Evolutionary conservation across 164 flowering plant species (phyloP).

Genomic region (Malania oleifera): DNA sequence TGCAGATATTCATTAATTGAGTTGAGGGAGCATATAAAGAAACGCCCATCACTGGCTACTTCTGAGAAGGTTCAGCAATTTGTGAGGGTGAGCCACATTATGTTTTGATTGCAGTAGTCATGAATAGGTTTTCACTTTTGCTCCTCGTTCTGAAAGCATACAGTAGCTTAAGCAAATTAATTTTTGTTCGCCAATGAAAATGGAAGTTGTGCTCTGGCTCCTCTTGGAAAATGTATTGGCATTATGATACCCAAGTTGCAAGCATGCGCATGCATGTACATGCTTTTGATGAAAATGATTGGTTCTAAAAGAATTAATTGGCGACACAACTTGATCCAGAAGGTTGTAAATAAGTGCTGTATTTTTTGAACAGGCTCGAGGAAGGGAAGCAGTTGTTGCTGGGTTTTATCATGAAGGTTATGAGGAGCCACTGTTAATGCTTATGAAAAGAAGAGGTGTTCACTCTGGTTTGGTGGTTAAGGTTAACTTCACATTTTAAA

Average conservation of each 20-base stretch:
- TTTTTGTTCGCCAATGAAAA: background rate
- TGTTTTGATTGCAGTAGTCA: background rate
- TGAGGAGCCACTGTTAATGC: slow-evolving; percentile 85
- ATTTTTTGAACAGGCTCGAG: slow-evolving; percentile 53
- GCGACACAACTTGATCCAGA: background rate
- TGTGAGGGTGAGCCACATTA: slow-evolving; percentile 58
- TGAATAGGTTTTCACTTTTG: background rate
- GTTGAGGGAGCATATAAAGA: slow-evolving; percentile 95
- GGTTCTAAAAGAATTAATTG: background rate
- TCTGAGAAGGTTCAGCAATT: slow-evolving; percentile 95
- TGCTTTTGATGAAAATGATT: background rate
- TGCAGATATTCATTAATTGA: slow-evolving; percentile 76
- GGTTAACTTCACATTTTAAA: slow-evolving; percentile 33
- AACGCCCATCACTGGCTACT: slow-evolving; percentile 94
- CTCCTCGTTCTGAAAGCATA: background rate
- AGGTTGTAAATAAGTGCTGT: background rate
- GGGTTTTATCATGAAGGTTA: slow-evolving; percentile 97
- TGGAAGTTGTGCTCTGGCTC: background rate
- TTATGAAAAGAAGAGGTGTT: slow-evolving; percentile 97
- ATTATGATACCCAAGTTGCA: background rate
- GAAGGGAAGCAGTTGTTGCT: slow-evolving; percentile 84
- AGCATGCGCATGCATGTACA: background rate
- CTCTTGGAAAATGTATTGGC: background rate
- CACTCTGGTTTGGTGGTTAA: slow-evolving; percentile 95
- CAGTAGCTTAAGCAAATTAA: background rate